These are phyloP conservation scores for Aspergillus sclerotioniger DNA, from an alignment of 495 filamentous ascomycete species.

Conservation along the genomic window DNA sequence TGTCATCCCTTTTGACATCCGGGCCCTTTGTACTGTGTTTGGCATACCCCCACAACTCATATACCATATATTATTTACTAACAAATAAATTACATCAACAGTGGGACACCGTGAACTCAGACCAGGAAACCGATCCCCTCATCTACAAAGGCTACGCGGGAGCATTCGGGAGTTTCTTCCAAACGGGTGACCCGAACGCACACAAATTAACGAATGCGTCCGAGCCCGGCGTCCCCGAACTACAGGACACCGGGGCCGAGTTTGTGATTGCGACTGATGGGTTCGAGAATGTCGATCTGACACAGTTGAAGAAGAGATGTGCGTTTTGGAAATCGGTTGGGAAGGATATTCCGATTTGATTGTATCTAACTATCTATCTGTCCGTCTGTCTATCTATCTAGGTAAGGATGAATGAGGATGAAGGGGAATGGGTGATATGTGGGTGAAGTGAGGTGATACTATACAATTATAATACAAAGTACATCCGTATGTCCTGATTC, in stretches of 20 bases:
- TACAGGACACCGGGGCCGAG: conserved; percentile 37
- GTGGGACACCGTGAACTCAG: conserved; percentile 56
- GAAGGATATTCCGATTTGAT: conserved; percentile 36
- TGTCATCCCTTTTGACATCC: too few species aligned
- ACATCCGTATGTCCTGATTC: not conserved
- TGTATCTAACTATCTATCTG: too few species aligned
- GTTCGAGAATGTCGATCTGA: conserved; percentile 38
- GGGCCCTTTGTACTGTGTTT: too few species aligned
- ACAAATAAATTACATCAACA: conserved; percentile 18
- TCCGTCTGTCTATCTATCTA: not conserved
- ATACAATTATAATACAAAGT: not conserved
- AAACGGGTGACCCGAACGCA: conserved; percentile 57
- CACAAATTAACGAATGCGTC: conserved; percentile 52
- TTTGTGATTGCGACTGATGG: conserved; percentile 49
- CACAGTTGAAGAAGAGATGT: conserved; percentile 46
- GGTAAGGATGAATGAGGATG: not conserved
- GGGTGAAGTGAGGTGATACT: not conserved
- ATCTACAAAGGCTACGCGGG: conserved; percentile 59
- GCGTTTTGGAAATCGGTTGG: conserved; percentile 53
- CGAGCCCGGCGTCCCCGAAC: conserved; percentile 44
- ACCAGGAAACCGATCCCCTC: conserved; percentile 51
- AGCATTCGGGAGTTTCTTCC: conserved; percentile 58
- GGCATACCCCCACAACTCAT: too few species aligned
- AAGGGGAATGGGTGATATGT: not conserved
- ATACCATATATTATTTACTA: not conserved